Conservation (phyloP, 805 yeast genomes). For the Metschnikowia lunata region DNA sequence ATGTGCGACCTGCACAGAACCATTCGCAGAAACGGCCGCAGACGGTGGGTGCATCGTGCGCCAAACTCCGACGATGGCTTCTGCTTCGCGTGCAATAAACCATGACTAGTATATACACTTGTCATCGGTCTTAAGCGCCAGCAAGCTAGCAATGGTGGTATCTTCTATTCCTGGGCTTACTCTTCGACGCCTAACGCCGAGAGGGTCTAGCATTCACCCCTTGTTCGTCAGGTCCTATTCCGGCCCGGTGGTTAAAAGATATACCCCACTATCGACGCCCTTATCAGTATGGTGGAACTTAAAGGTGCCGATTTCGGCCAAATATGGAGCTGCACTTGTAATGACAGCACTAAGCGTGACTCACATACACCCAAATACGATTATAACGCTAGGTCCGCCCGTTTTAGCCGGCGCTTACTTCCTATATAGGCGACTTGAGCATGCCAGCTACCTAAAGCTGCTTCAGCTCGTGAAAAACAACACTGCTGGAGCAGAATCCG, state of each 20-base stretch:
- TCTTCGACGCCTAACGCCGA: too few relatives aligned
- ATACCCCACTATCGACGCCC: slow-evolving; percentile 23
- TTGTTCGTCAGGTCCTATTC: slow-evolving; percentile 1
- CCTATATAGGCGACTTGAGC: slow-evolving; percentile 15
- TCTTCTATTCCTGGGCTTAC: too few relatives aligned
- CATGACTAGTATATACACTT: too few relatives aligned
- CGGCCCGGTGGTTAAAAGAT: slow-evolving; percentile 34
- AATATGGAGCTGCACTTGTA: slow-evolving; percentile 26
- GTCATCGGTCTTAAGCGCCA: too few relatives aligned
- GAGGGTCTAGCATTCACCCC: too few relatives aligned
- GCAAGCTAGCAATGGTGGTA: too few relatives aligned
- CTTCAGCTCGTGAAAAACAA: slow-evolving; percentile 10
- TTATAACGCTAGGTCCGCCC: slow-evolving; percentile 38
- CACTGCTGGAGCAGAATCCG: background rate
- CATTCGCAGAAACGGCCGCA: too few relatives aligned
- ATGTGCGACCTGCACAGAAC: too few relatives aligned
- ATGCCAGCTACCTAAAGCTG: slow-evolving; percentile 14
- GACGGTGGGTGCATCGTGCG: too few relatives aligned
- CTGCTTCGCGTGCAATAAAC: too few relatives aligned
- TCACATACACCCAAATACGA: slow-evolving; percentile 33
- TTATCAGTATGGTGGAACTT: slow-evolving; percentile 24
- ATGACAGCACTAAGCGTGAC: slow-evolving; percentile 26
- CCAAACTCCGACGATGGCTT: too few relatives aligned
- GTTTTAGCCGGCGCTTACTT: slow-evolving; percentile 26
- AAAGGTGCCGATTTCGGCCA: slow-evolving; percentile 23